Percentiles rank a stretch among this genome's conserved stretches.
These are phyloP conservation scores for Vitis hybrid DNA, from an alignment of 177 flowering plant species.

Conservation along the genomic window DNA sequence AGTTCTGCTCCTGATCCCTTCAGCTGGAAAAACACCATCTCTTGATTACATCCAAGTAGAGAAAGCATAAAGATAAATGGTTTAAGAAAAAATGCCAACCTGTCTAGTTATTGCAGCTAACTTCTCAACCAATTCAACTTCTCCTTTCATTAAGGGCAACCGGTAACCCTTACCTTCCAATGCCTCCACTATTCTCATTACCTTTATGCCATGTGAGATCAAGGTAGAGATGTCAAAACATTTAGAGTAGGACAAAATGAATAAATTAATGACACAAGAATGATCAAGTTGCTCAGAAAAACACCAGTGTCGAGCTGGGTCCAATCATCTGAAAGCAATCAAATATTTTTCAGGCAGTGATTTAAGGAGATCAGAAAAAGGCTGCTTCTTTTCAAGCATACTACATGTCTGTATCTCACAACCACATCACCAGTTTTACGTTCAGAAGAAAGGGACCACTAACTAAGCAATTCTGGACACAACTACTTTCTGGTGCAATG, in stretches of 20 bases:
- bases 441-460: not conserved
- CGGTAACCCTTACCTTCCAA: constrained; percentile 88
- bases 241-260: not conserved
- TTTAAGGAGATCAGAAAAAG: not conserved
- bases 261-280: constrained; percentile 2
- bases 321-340: constrained; percentile 1
- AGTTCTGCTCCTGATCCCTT: constrained; percentile 97
- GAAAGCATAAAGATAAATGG: not conserved
- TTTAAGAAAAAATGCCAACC: constrained; percentile 37
- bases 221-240: constrained; percentile 2
- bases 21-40: constrained; percentile 43
- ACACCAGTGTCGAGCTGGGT: not conserved
- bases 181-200: constrained; percentile 92
- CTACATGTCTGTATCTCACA: not conserved
- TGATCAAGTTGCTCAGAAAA: not conserved
- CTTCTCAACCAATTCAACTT: constrained; percentile 92
- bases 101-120: constrained; percentile 77
- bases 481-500: not conserved
- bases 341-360: not conserved
- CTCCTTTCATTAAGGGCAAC: constrained; percentile 80
- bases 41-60: not conserved
- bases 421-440: not conserved
- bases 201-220: constrained; percentile 33
- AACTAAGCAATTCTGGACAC: not conserved
- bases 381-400: not conserved